Evolutionary conservation across 1,139 yeast species (phyloP), one percentile per base, ranked within the genome.

Genomic region (Candida sanyaensis): DNA sequence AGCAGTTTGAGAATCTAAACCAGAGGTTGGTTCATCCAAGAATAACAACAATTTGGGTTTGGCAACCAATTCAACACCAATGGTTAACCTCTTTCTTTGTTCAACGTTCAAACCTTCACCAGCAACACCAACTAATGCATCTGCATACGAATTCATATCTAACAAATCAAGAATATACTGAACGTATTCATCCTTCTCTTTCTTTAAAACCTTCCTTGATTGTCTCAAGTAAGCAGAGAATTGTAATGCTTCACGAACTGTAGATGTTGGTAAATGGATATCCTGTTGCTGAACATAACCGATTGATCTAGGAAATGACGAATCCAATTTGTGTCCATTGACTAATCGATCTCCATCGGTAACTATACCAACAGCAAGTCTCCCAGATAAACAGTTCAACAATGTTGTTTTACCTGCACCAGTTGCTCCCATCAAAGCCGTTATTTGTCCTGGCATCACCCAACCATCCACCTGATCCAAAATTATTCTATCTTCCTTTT

Each of bases 391-490:
- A 55, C 64, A 58, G 53, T 66, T 66, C 59, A 66, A 64, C 49
- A 66, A 61, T 0, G 70, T 66, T 36, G 71, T 66, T 50, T 66
- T 66, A 56, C 71, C 71, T 37, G 71, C 71, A 58, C 71, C 71
- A 13, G 70, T 63, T 23, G 69, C 65, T 40, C 71, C 66, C 65
- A 62, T 73, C 65, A 49, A 59, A 49, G 58, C 65, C 59, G 56
- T 62, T 51, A 59, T 56, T 48, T 64, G 66, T 38, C 73, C 73
- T 1, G 73, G 73, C 50, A 64, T 64, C 28, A 68, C 72, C 70
- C 71, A 87, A 45, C 96, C 96, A 63, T 86, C 91, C 47, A 88
- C 88, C 53, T 80, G 78, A 58, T 79, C 75, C 61, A 88, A 73
- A 56, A 88, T 77, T 40, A 84, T 76, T 58, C 90, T 75, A 13